phyloP scores from a whole-genome alignment of 352 stramenopile genomes.

The Halophytophthora batemanensis region DNA sequence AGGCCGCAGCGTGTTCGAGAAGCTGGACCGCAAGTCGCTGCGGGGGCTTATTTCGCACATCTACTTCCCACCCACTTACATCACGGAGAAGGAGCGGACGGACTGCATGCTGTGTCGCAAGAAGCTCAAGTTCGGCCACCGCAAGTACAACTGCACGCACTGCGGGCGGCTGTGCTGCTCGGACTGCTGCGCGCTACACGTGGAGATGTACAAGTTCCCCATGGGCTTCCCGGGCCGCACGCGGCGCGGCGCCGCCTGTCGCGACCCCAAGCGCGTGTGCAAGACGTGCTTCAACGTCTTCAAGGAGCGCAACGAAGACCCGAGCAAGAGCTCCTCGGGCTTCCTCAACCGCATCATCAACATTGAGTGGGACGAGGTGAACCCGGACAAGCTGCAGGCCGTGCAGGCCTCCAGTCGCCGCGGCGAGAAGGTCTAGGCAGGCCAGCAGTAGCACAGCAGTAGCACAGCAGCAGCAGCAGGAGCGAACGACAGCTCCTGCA shows the following conservation, averaged over 20 bases:
- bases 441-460: constrained; percentile 17
- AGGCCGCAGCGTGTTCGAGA: constrained; percentile 84
- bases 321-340: constrained; percentile 50
- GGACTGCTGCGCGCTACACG: constrained; percentile 59
- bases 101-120: constrained; percentile 86
- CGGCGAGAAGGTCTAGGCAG: constrained; percentile 44
- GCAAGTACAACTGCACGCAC: constrained; percentile 86
- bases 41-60: constrained; percentile 78
- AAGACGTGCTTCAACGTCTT: constrained; percentile 87
- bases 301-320: constrained; percentile 72
- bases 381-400: constrained; percentile 76
- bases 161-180: constrained; percentile 74
- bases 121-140: constrained; percentile 85
- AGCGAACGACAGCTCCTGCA: constrained; percentile 1
- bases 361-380: constrained; percentile 89
- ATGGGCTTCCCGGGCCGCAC: constrained; percentile 81
- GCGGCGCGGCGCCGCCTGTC: constrained; percentile 55
- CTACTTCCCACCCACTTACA: constrained; percentile 86
- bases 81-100: constrained; percentile 78
- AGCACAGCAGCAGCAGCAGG: constrained; percentile 1
- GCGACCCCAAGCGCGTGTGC: constrained; percentile 74
- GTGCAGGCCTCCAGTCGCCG: constrained; percentile 47
- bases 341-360: constrained; percentile 83
- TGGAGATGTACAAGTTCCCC: constrained; percentile 81
- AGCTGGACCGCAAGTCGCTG: constrained; percentile 67